These are phyloP conservation scores for Trichosanthes cucumerina DNA, from an alignment of 306 rosid species.

Conservation along the genomic window DNA sequence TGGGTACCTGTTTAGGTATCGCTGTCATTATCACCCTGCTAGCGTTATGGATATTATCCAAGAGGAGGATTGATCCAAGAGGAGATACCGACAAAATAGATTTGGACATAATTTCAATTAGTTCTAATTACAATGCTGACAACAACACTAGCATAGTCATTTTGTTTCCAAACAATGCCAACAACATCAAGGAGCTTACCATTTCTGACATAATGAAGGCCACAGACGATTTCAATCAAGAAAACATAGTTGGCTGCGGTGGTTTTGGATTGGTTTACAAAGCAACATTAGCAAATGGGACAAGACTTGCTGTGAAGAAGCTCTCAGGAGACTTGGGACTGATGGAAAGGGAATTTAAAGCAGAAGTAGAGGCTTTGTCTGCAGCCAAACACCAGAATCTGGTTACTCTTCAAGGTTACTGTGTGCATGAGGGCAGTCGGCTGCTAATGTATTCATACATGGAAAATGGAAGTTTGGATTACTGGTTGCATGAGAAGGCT, in stretches of 20 bases:
- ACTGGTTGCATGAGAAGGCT: conserved; percentile 81
- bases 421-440: conserved; percentile 66
- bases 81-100: conserved; percentile 61
- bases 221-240: conserved; percentile 82
- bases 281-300: conserved; percentile 67
- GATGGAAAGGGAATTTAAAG: conserved; percentile 91
- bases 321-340: conserved; percentile 91
- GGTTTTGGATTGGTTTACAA: conserved; percentile 94
- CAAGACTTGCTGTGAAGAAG: conserved; percentile 69
- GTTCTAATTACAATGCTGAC: conserved; percentile 42
- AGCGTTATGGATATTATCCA: conserved; percentile 64
- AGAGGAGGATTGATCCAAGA: conserved; percentile 76
- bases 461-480: conserved; percentile 96
- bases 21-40: conserved; percentile 34
- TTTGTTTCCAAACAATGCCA: conserved; percentile 51
- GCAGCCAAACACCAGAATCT: conserved; percentile 84
- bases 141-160: conserved; percentile 74
- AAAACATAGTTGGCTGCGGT: conserved; percentile 87
- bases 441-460: conserved; percentile 71
- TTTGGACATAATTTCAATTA: conserved; percentile 42
- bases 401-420: conserved; percentile 83
- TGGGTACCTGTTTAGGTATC: conserved; percentile 34
- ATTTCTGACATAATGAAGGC: conserved; percentile 74
- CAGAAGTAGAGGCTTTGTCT: conserved; percentile 88
- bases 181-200: conserved; percentile 61